A percentile compares a stretch with the other conserved stretches of the same genome.
These are phyloP conservation scores for Lyophyllum shimeji DNA, from an alignment of 768 basidiomycete species.

Conservation along the genomic window DNA sequence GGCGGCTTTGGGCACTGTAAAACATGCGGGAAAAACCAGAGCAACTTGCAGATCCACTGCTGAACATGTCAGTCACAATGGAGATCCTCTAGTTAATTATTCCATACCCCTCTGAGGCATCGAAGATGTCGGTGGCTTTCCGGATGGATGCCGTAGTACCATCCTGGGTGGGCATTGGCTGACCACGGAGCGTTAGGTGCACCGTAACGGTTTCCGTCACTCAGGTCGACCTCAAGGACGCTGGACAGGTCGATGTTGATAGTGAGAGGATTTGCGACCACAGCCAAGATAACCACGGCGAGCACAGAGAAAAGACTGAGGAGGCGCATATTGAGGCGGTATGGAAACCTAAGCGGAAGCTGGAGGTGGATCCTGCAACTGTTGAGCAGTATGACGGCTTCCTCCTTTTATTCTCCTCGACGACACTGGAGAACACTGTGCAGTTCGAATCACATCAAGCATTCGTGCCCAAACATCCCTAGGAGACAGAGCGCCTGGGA, in stretches of 20 bases:
- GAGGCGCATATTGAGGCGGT: neutral
- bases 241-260: neutral
- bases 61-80: neutral
- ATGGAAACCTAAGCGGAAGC: neutral
- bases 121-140: conserved; percentile 20
- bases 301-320: neutral
- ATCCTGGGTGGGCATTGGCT: conserved; percentile 28
- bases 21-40: conserved; percentile 22
- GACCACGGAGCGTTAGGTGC: conserved; percentile 35
- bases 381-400: neutral
- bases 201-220: conserved; percentile 27
- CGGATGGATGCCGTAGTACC: conserved; percentile 36
- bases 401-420: neutral
- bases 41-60: conserved; percentile 22
- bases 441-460: neutral
- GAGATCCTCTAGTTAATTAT: neutral
- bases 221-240: conserved; percentile 12
- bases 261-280: conserved; percentile 3
- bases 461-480: neutral
- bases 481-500: conserved; percentile 2
- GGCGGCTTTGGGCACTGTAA: conserved; percentile 24
- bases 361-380: neutral
- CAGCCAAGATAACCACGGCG: neutral
- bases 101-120: conserved; percentile 21
- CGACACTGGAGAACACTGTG: neutral